Evolutionary conservation across 2,329 filamentous ascomycete genomes (phyloP), one percentile per base, ranked within the genome.

Genomic region (Emericellopsis atlantica): DNA sequence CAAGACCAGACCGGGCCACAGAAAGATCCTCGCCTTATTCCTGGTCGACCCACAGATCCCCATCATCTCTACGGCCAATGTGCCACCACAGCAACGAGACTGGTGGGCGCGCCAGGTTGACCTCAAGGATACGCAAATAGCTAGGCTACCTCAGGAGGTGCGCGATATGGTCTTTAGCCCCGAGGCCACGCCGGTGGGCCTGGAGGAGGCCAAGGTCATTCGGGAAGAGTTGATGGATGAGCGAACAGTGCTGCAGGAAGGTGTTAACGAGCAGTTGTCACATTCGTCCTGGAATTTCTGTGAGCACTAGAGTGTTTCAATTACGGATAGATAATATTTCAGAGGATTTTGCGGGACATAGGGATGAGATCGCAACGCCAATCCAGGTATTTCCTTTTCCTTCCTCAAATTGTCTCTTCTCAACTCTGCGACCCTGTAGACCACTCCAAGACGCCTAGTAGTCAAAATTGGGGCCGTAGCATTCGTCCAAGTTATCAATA

Each of bases 11-110:
- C 64, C 72, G 0, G 77, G 78, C 2, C 71, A 80, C 48, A 64
- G 74, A 15, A 74, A 74, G 51, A 72, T 80, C 37, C 56, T 81
- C 4, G 73, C 71, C 0, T 57, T 81, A 9, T 81, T 73, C 51
- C 64, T 81, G 2, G 68, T 82, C 2, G 74, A 81, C 49, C 78
- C 77, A 0, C 49, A 65, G 16, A 47, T 61, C 1, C 65, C 64
- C 2, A 41, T 68, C 56, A 54, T 65, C 42, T 61, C 59, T 1
- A 67, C 65, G 9, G 58, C 60, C 24, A 67, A 66, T 23, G 60
- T 67, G n/a, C 62, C 64, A 16, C 64, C 64, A 2, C 64, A 69
- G 51, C 63, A 62, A 48, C 46, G 45, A 14, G 43, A 57, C 31
- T 67, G 65, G 64, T 65, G 61, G 44, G 35, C 16, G 26, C 22